Evolutionary conservation across 768 basidiomycete genomes (phyloP), one percentile per base, ranked within the genome.

Genomic region (Tricholoma terreum): DNA sequence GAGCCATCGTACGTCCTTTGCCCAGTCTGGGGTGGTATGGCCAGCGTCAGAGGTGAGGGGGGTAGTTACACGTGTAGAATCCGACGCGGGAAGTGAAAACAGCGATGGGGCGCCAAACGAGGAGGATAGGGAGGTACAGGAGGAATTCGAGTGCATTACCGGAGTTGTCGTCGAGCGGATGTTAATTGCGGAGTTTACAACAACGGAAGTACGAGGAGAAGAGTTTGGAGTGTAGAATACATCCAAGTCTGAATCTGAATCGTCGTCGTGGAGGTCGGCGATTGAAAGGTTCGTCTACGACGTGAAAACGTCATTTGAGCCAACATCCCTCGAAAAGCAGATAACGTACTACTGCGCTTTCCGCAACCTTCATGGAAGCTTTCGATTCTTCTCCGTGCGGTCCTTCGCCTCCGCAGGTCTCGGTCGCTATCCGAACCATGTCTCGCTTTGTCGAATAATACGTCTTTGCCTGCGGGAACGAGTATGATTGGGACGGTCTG

Each of bases 1-100:
- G 30, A 90, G 81, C 84, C 84, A 87, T 33, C 84, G 78, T 15
- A 87, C 81, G 50, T 89, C 87, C 59, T 79, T 81, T 11, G 84
- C 80, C 88, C 86, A 89, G 61, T 86, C 82, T 45, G 55, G 62
- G 48, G 19, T 57, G 35, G 52, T 69, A n/a, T 64, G 64, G 63
- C 62, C 67, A 68, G 66, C 61, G 21, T 73, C 73, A 21, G 74
- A 69, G 24, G 66, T 64, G 4, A 73, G 59, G 3, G 73, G 67
- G 40, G 67, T 74, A 6, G 76, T 76, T 50, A 73, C 61, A 12
- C 64, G 66, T 3, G 78, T 78, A 2, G 77, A 76, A 45, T 77
- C 72, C n/a, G 70, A 61, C 33, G 63, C 61, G 2, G 69, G 60
- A 52, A 74, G 65, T 6, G 77, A 73, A 62, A 81, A 69, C 52